Evolutionary conservation across 192 early-diverging fungal genomes (phyloP).

Genomic region (Phlyctochytrium bullatum): DNA sequence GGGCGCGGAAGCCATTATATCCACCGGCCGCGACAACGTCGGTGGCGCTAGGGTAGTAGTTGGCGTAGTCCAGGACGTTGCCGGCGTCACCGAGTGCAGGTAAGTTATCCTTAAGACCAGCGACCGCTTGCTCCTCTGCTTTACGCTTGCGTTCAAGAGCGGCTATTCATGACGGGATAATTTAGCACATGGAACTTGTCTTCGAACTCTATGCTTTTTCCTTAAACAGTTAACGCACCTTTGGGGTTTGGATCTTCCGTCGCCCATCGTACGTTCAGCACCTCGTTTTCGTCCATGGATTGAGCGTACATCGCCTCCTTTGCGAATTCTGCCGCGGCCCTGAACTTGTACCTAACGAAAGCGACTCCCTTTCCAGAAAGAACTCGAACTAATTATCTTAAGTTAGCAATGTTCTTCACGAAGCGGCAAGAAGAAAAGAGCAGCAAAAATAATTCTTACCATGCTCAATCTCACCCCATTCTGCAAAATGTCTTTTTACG

Average conservation of each 20-base stretch:
- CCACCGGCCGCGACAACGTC: not conserved
- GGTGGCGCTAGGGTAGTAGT: slow-evolving; percentile 11
- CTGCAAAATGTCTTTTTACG: slow-evolving; percentile 64
- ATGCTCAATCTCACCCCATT: slow-evolving; percentile 76
- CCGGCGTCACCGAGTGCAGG: slow-evolving; percentile 53
- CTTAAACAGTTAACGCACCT: slow-evolving; percentile 7
- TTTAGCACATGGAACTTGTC: not conserved
- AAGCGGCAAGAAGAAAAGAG: not conserved
- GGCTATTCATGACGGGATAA: slow-evolving; percentile 13
- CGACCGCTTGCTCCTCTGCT: slow-evolving; percentile 54
- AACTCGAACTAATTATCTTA: slow-evolving; percentile 56
- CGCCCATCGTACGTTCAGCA: slow-evolving; percentile 78
- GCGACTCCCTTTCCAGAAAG: slow-evolving; percentile 72
- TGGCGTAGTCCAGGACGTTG: slow-evolving; percentile 55
- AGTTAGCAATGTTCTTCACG: too few species aligned
- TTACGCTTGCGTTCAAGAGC: slow-evolving; percentile 54
- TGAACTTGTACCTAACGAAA: slow-evolving; percentile 73
- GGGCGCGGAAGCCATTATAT: not conserved
- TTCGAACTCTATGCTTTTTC: not conserved
- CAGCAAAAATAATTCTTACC: slow-evolving; percentile 36
- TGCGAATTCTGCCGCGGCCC: slow-evolving; percentile 81
- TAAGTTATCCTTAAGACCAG: slow-evolving; percentile 55
- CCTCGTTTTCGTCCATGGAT: slow-evolving; percentile 73
- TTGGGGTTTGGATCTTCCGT: slow-evolving; percentile 76
- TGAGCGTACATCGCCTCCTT: slow-evolving; percentile 86